Base-by-base conservation (phyloP, 2,329 filamentous ascomycete genomes). In the Colletotrichum sp. region DNA sequence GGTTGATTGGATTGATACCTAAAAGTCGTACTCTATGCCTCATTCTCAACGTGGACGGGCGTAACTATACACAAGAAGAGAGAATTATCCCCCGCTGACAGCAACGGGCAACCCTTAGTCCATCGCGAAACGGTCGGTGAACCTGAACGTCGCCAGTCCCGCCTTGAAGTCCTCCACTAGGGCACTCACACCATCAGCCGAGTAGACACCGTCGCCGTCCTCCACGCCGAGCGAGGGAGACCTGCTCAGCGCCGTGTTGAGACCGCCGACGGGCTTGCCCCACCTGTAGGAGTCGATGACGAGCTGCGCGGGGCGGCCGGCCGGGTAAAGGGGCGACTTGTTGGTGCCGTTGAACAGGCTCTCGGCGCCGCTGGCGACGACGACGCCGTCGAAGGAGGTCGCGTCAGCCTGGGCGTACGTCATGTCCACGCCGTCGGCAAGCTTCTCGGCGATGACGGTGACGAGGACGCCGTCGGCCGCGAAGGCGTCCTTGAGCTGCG, bases 331-430 rank as follows among this genome's bases (percentile, higher is more conserved):
- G 0, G 91, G 87, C 5, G 89, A 90, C 26, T 82, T 82, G 22
- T 82, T 82, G 22, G 82, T 81, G 7, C 81, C 78, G 10, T 80
- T 79, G 79, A 95, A 93, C 16, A 92, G 83, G 1, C 79, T 81
- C 78, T 89, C 87, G 2, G 90, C 88, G 2, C 90, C 92, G 10
- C 89, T 86, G 0, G 87, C 86, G 2, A 94, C 86, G 12, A 95
- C 83, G n/a, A 95, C 86, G 44, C 88, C 90, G 79, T 94, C 92
- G 77, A 92, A 94, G 15, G 85, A 85, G 0, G 87, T 89, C 1
- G 92, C 93, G 75, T 94, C 92, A 1, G 93, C 89, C 2, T 88
- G 87, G 8, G 91, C 90, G 83, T 95, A 95, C 0, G 93, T 94
- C 81, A 89, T 87, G 79, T 93, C 89, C 26, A 94, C 88, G 18